Evolutionary conservation across 805 yeast genomes (phyloP).

Genomic region (Lipomyces starkeyi): DNA sequence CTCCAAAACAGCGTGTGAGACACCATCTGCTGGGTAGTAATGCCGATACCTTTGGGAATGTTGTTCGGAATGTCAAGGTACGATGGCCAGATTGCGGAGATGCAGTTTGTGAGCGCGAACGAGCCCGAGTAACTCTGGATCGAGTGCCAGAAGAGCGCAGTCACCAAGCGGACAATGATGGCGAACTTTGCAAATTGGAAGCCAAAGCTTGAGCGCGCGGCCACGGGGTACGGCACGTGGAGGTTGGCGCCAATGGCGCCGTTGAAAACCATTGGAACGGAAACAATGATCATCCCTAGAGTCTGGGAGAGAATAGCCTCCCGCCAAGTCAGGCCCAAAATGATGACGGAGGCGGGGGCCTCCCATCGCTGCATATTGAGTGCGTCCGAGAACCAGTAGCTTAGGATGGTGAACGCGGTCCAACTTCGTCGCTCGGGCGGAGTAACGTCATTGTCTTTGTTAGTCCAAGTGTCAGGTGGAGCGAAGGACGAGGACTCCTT

Average conservation of each 20-base stretch:
- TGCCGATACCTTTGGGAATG: conserved; percentile 32
- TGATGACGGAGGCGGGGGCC: conserved; percentile 32
- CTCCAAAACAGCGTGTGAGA: conserved; percentile 35
- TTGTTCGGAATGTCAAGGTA: conserved; percentile 35
- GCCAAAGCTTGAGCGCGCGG: conserved; percentile 82
- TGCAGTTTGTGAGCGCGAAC: conserved; percentile 33
- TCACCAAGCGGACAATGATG: conserved; percentile 32
- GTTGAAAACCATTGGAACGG: conserved; percentile 68
- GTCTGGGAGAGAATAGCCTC: conserved; percentile 33
- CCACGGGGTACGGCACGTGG: conserved; percentile 85
- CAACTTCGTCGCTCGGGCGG: conserved; percentile 35
- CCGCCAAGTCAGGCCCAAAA: conserved; percentile 38
- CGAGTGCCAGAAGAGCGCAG: conserved; percentile 38
- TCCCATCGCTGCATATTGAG: conserved; percentile 39
- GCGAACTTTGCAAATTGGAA: conserved; percentile 36
- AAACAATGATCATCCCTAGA: conserved; percentile 55
- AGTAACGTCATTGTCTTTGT: conserved; percentile 38
- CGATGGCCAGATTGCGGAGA: conserved; percentile 39
- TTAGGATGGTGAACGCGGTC: conserved; percentile 34
- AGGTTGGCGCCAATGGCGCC: conserved; percentile 82
- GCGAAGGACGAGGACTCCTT: conserved; percentile 40
- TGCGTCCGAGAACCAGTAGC: conserved; percentile 38
- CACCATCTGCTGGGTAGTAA: conserved; percentile 37
- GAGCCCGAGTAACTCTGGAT: conserved; percentile 38
- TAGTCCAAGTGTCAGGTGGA: conserved; percentile 40